A percentile compares a stretch with the other conserved stretches of the same genome.
phyloP scores from a whole-genome alignment of 768 basidiomycete species.

The Russula griseocarnosa region DNA sequence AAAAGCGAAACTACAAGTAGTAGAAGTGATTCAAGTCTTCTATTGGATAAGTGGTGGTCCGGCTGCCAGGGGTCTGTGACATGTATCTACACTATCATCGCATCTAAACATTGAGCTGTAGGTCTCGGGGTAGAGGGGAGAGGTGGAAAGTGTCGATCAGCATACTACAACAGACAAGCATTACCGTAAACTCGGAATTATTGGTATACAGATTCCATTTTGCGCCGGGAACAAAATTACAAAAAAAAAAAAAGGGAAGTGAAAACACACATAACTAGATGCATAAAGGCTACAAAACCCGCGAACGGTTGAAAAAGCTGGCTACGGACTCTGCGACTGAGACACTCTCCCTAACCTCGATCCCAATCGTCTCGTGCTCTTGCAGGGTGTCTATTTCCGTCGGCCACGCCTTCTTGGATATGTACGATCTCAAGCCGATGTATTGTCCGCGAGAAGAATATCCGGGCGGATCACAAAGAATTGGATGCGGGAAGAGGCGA shows the following conservation, averaged over 20 bases:
- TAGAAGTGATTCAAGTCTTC: too few species aligned
- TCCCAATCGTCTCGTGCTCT: constrained; percentile 12
- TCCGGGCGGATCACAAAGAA: constrained; percentile 22
- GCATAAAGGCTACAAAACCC: background rate
- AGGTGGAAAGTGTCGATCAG: too few species aligned
- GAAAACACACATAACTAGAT: background rate
- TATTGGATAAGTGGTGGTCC: too few species aligned
- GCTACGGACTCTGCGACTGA: constrained; percentile 16
- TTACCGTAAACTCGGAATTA: background rate
- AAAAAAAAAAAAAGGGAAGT: background rate
- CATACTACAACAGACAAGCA: background rate
- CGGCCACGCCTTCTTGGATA: constrained; percentile 14
- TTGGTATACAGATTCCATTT: background rate
- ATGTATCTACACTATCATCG: too few species aligned
- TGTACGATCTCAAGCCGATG: constrained; percentile 13
- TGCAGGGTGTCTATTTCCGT: constrained; percentile 6
- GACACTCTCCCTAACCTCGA: constrained; percentile 17
- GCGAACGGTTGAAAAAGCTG: constrained; percentile 19
- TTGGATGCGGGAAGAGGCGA: constrained; percentile 24
- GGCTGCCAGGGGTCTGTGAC: too few species aligned
- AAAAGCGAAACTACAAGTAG: too few species aligned
- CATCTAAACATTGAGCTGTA: too few species aligned
- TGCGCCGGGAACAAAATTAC: background rate
- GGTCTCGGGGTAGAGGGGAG: too few species aligned
- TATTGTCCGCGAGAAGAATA: constrained; percentile 1